Evolutionary conservation across 257 asterid species (phyloP), one percentile per base, ranked within the genome.

Genomic region (Perilla frutescens): DNA sequence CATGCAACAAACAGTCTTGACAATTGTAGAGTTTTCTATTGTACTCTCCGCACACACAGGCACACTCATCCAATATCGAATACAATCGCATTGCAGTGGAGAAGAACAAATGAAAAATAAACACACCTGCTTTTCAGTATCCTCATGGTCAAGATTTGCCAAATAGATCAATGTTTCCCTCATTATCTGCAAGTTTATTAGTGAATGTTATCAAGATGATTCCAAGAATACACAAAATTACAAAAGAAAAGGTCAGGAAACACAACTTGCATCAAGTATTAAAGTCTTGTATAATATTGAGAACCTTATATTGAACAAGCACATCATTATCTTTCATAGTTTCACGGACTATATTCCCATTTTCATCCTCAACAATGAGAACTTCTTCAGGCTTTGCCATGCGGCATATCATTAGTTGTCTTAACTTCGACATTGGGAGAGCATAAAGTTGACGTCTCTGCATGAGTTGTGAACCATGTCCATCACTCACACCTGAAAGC

Each of bases 341-440:
- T 81, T 94, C 99, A 75, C 99, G 97, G 73, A 94, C 99, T 69
- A 94, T 94, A 82, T 94, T 94, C 73, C 99, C 99, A 87, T 94
- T 94, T 79, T 94, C 98, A 79, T 94, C 99, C 78, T 94, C 98
- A 64, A 95, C 97, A 68, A 95, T 88, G 60, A 95, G 87, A 80
- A 95, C 99, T 80, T 95, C 99, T 87, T 95, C 99, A 32, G 99
- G 99, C 85, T 95, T 95, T 8, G 99, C 99, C 99, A 95, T 95
- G 76, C 99, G 97, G 55, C 96, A 95, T 77, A 95, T 95, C 97
- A 90, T 95, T 70, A 95, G 85, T 54, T 79, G 74, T 80, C 99
- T 90, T 89, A 95, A 83, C 82, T 92, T 95, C 12, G 99, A 95
- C 99, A 92, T 86, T 8, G 99, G 95, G 58, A 62, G 90, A 71